A percentile compares a stretch with the other conserved stretches of the same genome.
Conservation (phyloP, 129 eudicot species). For the Centaurea solstitialis region DNA sequence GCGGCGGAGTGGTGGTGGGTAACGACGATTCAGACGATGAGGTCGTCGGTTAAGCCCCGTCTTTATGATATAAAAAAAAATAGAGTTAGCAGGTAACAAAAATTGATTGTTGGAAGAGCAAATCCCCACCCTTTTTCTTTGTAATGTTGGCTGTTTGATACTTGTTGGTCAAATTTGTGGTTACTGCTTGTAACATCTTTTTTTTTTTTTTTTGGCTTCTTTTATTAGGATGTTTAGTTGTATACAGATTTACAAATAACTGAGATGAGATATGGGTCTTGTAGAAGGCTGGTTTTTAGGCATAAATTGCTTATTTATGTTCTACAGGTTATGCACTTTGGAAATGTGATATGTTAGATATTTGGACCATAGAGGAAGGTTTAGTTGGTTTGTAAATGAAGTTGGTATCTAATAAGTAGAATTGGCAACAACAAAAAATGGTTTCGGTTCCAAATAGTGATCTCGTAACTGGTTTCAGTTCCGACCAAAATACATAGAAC, state of each 20-base stretch:
- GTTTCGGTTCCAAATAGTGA: too few relatives aligned
- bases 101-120: constrained; percentile 3
- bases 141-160: neutral
- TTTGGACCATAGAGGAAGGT: too few relatives aligned
- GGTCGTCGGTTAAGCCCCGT: constrained; percentile 5
- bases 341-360: too few relatives aligned
- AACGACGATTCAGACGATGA: constrained; percentile 48
- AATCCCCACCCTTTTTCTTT: neutral
- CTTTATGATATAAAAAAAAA: constrained; percentile 4
- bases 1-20: constrained; percentile 40
- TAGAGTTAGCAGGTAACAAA: constrained; percentile 7
- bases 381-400: too few relatives aligned
- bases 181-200: neutral
- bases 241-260: constrained; percentile 21
- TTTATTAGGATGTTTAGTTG: constrained; percentile 4
- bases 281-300: constrained; percentile 11
- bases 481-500: too few relatives aligned
- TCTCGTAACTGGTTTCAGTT: too few relatives aligned
- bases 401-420: too few relatives aligned
- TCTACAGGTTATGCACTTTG: too few relatives aligned
- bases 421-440: too few relatives aligned
- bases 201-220: neutral
- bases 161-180: neutral
- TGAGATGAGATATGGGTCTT: constrained; percentile 17
- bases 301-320: constrained; percentile 11